A percentile compares a stretch with the other conserved stretches of the same genome.
Conservation (phyloP, 176 grass and related monocot species). For the Puccinellia tenuiflora region DNA sequence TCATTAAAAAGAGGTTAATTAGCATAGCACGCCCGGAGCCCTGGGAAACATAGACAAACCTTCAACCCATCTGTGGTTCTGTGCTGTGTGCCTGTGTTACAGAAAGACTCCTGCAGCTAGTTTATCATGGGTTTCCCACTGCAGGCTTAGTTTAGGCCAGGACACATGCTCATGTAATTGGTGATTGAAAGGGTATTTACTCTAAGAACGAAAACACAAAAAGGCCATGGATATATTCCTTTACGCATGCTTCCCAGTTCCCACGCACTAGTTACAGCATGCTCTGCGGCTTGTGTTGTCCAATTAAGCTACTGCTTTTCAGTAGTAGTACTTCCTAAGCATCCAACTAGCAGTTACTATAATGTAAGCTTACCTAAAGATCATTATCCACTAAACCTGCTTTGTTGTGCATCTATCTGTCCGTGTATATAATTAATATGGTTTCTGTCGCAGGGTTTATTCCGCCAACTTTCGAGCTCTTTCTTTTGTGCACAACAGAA, state of each 20-base stretch:
- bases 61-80: no score
- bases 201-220: not conserved
- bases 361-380: not conserved
- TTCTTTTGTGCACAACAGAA: not conserved
- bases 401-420: not conserved
- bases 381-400: not conserved
- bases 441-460: not conserved
- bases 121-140: not conserved
- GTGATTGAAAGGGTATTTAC: not conserved
- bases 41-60: no score
- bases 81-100: no score
- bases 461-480: not conserved
- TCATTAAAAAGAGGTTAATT: not conserved
- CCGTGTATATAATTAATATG: not conserved
- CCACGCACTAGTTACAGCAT: slow-evolving; percentile 2
- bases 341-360: not conserved
- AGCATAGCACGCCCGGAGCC: no score
- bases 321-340: not conserved
- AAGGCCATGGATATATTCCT: not conserved
- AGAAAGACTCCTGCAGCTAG: not conserved
- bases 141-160: not conserved
- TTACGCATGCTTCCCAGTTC: not conserved
- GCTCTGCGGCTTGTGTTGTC: not conserved
- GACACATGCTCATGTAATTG: not conserved
- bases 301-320: not conserved